Percentiles rank a stretch among this genome's conserved stretches.
phyloP scores from a whole-genome alignment of 129 eudicot species.

The Artemisia argyi region DNA sequence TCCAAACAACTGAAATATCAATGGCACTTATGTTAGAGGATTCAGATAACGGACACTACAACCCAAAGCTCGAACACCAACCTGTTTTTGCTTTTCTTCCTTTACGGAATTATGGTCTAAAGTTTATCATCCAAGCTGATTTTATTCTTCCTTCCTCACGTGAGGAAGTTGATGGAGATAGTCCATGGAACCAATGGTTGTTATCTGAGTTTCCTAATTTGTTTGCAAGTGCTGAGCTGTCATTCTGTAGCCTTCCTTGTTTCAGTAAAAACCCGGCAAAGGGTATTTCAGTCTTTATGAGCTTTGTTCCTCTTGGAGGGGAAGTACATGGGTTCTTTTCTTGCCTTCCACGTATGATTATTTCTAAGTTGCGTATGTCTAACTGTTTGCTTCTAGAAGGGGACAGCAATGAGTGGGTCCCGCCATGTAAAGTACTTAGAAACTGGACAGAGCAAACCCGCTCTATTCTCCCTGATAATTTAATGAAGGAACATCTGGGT shows the following conservation, averaged over 20 bases:
- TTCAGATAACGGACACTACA: conserved; percentile 36
- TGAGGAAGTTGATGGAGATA: conserved; percentile 86
- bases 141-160: conserved; percentile 86
- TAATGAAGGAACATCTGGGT: conserved; percentile 62
- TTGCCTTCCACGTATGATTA: conserved; percentile 72
- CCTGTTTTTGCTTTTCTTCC: conserved; percentile 91
- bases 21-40: conserved; percentile 72
- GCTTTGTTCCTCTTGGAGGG: conserved; percentile 74
- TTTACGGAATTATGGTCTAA: conserved; percentile 70
- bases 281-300: conserved; percentile 69
- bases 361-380: conserved; percentile 58
- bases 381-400: conserved; percentile 75
- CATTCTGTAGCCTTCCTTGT: conserved; percentile 69
- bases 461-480: conserved; percentile 55
- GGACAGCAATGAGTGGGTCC: conserved; percentile 57
- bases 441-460: conserved; percentile 66
- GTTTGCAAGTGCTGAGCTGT: conserved; percentile 59
- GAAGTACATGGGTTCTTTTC: conserved; percentile 87
- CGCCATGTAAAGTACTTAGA: conserved; percentile 67
- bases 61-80: conserved; percentile 57
- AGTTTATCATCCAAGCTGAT: conserved; percentile 85
- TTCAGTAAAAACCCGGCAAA: conserved; percentile 53
- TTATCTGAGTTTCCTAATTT: conserved; percentile 73
- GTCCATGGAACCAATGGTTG: conserved; percentile 89
- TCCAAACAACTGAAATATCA: conserved; percentile 70